Percentiles rank a stretch among this genome's conserved stretches.
Evolutionary conservation across 768 basidiomycete species (phyloP).

Genomic region (Hypholoma sublateritium): DNA sequence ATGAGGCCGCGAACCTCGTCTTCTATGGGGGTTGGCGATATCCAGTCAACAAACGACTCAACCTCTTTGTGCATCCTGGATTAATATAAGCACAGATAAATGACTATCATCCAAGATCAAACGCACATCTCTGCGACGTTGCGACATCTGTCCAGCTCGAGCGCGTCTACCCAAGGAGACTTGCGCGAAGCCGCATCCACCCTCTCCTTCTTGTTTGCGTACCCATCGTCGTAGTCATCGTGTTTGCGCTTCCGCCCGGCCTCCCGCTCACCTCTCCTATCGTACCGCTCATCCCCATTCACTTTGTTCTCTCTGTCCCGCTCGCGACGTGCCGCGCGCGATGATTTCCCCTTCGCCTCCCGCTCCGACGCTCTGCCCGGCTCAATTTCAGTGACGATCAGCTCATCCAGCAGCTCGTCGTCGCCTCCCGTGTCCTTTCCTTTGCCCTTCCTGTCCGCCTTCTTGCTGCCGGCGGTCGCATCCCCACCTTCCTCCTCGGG

Average conservation of each 20-base stretch:
- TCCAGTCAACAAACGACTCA: slow-evolving; percentile 79
- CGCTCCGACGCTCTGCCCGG: not conserved
- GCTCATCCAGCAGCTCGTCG: not conserved
- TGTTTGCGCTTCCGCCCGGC: slow-evolving; percentile 17
- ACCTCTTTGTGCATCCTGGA: slow-evolving; percentile 85
- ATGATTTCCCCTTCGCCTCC: slow-evolving; percentile 3
- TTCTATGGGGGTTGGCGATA: slow-evolving; percentile 83
- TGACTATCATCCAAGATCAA: not conserved
- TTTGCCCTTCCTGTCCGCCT: slow-evolving; percentile 18
- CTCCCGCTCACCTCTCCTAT: slow-evolving; percentile 9
- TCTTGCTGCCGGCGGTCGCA: slow-evolving; percentile 1
- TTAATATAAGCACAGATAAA: not conserved
- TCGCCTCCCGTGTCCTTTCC: slow-evolving; percentile 11
- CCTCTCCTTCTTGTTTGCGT: slow-evolving; percentile 52
- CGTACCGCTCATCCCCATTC: slow-evolving; percentile 20
- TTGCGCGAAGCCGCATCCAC: slow-evolving; percentile 51
- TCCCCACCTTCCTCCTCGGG: slow-evolving; percentile 17
- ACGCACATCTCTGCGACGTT: slow-evolving; percentile 85
- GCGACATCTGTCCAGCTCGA: slow-evolving; percentile 72
- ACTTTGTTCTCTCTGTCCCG: slow-evolving; percentile 37
- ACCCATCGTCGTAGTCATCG: slow-evolving; percentile 29
- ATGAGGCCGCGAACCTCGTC: slow-evolving; percentile 80
- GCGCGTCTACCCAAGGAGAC: slow-evolving; percentile 67
- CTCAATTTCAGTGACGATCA: slow-evolving; percentile 1
- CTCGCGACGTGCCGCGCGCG: slow-evolving; percentile 28